Conservation (phyloP, 108 stramenopile genomes). For the Phaeodactylum tricornutum region DNA sequence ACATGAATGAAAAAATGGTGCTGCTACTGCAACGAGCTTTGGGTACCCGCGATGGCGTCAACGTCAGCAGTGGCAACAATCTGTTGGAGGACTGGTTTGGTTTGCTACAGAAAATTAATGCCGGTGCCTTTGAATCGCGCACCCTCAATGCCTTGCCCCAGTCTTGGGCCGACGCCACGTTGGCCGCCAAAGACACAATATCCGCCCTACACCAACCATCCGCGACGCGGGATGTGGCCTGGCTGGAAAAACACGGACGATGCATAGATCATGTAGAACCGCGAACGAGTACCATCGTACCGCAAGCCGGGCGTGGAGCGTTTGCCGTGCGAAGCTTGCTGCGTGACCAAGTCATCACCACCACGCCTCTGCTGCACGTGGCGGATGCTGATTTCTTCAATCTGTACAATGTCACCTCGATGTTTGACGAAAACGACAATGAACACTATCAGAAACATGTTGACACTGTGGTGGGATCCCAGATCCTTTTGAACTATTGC, state of each 20-base stretch:
- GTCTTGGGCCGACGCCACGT: neutral
- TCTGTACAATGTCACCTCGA: neutral
- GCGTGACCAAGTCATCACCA: slow-evolving; percentile 17
- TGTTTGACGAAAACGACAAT: neutral
- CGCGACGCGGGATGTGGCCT: slow-evolving; percentile 22
- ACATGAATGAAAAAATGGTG: neutral
- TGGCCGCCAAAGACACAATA: slow-evolving; percentile 13
- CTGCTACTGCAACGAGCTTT: too few species aligned
- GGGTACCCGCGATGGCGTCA: too few species aligned
- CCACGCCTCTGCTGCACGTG: slow-evolving; percentile 23
- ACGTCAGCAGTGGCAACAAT: neutral
- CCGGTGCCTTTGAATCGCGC: slow-evolving; percentile 15
- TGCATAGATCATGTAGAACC: slow-evolving; percentile 17
- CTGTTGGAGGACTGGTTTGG: slow-evolving; percentile 14
- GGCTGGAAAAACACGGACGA: slow-evolving; percentile 37
- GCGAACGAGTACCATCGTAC: slow-evolving; percentile 19
- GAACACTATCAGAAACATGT: too few species aligned
- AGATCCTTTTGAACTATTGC: slow-evolving; percentile 68
- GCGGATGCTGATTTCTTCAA: slow-evolving; percentile 18
- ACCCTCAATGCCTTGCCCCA: slow-evolving; percentile 21
- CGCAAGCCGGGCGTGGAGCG: slow-evolving; percentile 62
- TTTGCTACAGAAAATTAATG: slow-evolving; percentile 3
- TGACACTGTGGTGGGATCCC: slow-evolving; percentile 3
- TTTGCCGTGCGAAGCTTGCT: slow-evolving; percentile 39
- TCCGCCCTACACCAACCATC: slow-evolving; percentile 28